phyloP scores from a whole-genome alignment of 768 basidiomycete species.

The Xerocomellus chrysenteron region DNA sequence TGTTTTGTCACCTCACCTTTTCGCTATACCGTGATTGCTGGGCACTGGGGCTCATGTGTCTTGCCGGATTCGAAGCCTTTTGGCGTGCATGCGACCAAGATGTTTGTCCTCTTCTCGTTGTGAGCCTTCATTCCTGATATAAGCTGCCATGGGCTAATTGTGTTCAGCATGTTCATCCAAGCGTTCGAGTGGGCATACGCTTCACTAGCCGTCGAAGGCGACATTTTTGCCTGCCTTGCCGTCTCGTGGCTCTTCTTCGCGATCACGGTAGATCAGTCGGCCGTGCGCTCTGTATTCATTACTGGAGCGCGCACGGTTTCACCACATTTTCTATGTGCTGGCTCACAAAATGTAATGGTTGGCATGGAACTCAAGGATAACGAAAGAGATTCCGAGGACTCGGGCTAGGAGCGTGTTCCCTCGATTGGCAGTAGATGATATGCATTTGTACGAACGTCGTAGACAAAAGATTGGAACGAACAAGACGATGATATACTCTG shows the following conservation, averaged over 20 bases:
- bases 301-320: background rate
- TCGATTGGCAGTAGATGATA: too few species aligned
- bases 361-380: background rate
- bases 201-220: background rate
- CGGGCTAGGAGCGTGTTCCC: too few species aligned
- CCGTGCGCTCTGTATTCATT: background rate
- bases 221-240: background rate
- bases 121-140: background rate
- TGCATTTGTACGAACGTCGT: too few species aligned
- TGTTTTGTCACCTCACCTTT: background rate
- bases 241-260: background rate
- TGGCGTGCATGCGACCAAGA: background rate
- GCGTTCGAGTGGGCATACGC: background rate
- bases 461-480: too few species aligned
- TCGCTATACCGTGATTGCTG: background rate
- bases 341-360: background rate
- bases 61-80: background rate
- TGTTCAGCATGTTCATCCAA: background rate
- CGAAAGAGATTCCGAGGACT: too few species aligned
- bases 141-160: background rate
- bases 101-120: background rate
- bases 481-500: too few species aligned
- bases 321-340: background rate
- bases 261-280: background rate
- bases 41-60: background rate